These are phyloP conservation scores for Stemphylium vesicarium DNA, from an alignment of 2,329 filamentous ascomycete species.

Conservation along the genomic window DNA sequence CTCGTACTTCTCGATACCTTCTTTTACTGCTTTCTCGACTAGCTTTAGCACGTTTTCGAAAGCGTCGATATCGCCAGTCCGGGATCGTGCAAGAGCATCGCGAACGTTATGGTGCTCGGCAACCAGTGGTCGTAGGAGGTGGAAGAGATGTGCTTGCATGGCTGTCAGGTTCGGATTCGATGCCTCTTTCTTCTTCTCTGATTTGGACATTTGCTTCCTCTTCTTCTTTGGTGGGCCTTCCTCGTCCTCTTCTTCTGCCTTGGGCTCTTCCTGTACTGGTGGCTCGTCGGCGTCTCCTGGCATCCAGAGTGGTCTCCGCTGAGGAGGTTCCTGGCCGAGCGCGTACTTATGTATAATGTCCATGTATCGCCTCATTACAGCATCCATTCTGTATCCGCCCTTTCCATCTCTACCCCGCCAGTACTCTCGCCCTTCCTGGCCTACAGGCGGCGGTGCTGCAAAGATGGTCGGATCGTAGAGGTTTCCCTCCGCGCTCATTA, in stretches of 20 bases:
- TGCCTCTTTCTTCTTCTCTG: conserved; percentile 57
- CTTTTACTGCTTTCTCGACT: conserved; percentile 76
- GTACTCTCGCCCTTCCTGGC: conserved; percentile 75
- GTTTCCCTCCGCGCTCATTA: conserved; percentile 97
- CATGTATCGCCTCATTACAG: conserved; percentile 84
- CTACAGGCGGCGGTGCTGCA: conserved; percentile 67
- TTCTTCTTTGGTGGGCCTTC: conserved; percentile 47
- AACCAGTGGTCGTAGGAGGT: conserved; percentile 84
- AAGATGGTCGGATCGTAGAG: conserved; percentile 92
- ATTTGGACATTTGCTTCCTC: conserved; percentile 46
- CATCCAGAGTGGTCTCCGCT: conserved; percentile 74
- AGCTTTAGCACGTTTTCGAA: conserved; percentile 79
- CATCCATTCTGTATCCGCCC: conserved; percentile 88
- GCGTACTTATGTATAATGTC: conserved; percentile 86
- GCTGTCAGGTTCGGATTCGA: conserved; percentile 71
- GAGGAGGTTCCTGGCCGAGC: conserved; percentile 68
- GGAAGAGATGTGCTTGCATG: conserved; percentile 93
- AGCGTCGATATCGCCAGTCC: conserved; percentile 72
- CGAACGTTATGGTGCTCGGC: conserved; percentile 80
- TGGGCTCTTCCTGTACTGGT: conserved; percentile 45
- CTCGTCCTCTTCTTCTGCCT: conserved; percentile 24
- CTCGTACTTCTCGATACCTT: conserved; percentile 73
- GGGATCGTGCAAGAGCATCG: conserved; percentile 76
- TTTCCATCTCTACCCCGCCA: conserved; percentile 81
- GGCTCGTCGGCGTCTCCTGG: conserved; percentile 56